Conservation (phyloP, 148 eudicot genomes). For the Persicaria maculosa region DNA sequence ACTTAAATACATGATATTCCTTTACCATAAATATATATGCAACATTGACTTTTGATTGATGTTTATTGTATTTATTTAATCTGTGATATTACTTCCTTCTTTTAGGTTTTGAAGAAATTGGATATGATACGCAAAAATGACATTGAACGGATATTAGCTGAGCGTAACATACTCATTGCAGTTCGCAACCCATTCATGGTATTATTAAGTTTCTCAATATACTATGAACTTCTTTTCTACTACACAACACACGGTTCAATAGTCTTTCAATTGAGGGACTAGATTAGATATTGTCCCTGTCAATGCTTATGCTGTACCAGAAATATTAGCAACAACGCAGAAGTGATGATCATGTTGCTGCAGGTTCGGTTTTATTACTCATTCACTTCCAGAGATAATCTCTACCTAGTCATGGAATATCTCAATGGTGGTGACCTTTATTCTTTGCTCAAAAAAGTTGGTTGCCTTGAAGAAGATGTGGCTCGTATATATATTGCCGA, state of each 20-base stretch:
- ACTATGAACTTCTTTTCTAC: neutral
- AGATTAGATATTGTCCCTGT: neutral
- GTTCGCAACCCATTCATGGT: conserved; percentile 98
- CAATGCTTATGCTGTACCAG: neutral
- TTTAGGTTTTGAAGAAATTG: conserved; percentile 90
- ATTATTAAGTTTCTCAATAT: neutral
- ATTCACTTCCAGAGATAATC: conserved; percentile 96
- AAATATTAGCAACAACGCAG: neutral
- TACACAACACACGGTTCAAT: neutral
- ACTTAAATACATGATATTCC: neutral
- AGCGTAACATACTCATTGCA: conserved; percentile 86
- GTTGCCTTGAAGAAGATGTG: conserved; percentile 98
- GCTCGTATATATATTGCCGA: conserved; percentile 95
- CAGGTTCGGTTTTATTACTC: conserved; percentile 99
- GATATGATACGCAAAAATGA: conserved; percentile 98
- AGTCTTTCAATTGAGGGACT: neutral
- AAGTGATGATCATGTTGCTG: conserved; percentile 22
- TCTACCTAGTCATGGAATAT: conserved; percentile 97
- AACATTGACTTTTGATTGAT: neutral
- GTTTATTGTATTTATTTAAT: neutral
- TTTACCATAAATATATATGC: too few species aligned
- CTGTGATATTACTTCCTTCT: conserved; percentile 14
- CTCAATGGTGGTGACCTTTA: conserved; percentile 97
- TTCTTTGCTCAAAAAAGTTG: conserved; percentile 79
- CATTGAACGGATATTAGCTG: conserved; percentile 97